Evolutionary conservation across 345 rosid species (phyloP), one percentile per base, ranked within the genome.

Genomic region (Salix viminalis): DNA sequence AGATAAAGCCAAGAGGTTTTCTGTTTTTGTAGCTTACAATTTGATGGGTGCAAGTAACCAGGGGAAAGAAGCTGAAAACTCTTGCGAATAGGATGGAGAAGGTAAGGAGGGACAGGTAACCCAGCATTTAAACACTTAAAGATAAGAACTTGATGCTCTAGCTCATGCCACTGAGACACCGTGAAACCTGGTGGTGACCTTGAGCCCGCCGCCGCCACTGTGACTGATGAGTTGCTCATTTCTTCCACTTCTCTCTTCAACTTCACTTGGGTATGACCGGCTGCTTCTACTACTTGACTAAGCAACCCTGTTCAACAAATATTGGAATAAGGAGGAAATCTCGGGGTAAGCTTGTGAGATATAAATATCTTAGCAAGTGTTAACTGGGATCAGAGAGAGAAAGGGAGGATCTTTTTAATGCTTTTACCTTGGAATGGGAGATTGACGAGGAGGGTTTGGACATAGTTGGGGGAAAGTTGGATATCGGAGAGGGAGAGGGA

Each of bases 131-230:
- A 77, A 86, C 90, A 91, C 84, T 92, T 91, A 79, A 88, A 93
- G 87, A 93, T 89, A 54, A 90, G 86, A 67, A 95, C 98, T 86
- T 93, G 98, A 80, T 91, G 91, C 87, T 93, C 97, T 56, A 93
- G 93, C 81, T 93, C 98, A 75, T 91, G 95, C 93, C 92, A 90
- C 76, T 93, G 98, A 1, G 80, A 70, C 70, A 66, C 81, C 70
- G 93, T 88, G 83, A 89, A 89, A 44, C 44, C 11, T 15, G 69
- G n/a, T 10, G 36, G 69, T 36, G 52, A 28, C 30, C 64, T 58
- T 58, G 30, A 15, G 2, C 48, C 71, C 71, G 5, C 52, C 54
- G 71, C 52, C 50, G 71, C 71, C 71, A 69, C 71, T 14, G 71
- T 69, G 7, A 69, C 52, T 24, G 71, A 36, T 69, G 71, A 69